phyloP scores from a whole-genome alignment of 2,329 filamentous ascomycete genomes.

The Penicillium sp. region DNA sequence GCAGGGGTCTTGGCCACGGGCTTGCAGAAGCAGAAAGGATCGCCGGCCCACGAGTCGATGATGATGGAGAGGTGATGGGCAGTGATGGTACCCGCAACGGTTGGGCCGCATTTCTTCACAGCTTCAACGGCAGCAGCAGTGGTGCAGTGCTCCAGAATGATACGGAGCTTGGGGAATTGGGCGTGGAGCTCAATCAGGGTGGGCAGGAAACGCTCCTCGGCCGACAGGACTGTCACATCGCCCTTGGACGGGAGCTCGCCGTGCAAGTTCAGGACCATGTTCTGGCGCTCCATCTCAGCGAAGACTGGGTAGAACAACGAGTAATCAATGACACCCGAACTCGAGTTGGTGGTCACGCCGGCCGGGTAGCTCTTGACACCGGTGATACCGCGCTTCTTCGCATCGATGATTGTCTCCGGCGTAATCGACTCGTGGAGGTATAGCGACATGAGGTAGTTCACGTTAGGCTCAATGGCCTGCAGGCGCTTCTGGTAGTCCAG shows the following conservation, averaged over 20 bases:
- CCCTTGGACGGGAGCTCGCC: slow-evolving; percentile 55
- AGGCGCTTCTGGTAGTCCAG: slow-evolving; percentile 62
- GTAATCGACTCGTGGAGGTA: slow-evolving; percentile 62
- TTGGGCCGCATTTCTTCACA: slow-evolving; percentile 69
- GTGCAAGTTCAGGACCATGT: slow-evolving; percentile 86
- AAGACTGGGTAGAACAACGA: slow-evolving; percentile 58
- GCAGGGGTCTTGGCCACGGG: slow-evolving; percentile 67
- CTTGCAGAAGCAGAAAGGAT: slow-evolving; percentile 76
- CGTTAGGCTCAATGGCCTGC: slow-evolving; percentile 54
- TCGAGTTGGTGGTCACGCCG: slow-evolving; percentile 56
- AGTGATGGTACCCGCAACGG: slow-evolving; percentile 66
- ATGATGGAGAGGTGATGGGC: slow-evolving; percentile 80
- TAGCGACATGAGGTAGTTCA: slow-evolving; percentile 69
- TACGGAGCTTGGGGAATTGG: slow-evolving; percentile 59
- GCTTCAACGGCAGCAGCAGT: slow-evolving; percentile 74
- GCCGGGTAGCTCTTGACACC: slow-evolving; percentile 51
- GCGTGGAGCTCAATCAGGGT: slow-evolving; percentile 68
- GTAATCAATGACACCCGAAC: slow-evolving; percentile 45
- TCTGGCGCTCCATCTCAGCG: slow-evolving; percentile 78
- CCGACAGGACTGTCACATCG: slow-evolving; percentile 57
- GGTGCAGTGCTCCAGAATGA: slow-evolving; percentile 76
- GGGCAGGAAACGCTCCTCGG: slow-evolving; percentile 73
- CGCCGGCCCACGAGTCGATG: slow-evolving; percentile 66
- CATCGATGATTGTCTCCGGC: slow-evolving; percentile 65
- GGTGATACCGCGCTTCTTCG: slow-evolving; percentile 65